Evolutionary conservation across 305 asterid species (phyloP).

Genomic region (Fraxinus sp.): DNA sequence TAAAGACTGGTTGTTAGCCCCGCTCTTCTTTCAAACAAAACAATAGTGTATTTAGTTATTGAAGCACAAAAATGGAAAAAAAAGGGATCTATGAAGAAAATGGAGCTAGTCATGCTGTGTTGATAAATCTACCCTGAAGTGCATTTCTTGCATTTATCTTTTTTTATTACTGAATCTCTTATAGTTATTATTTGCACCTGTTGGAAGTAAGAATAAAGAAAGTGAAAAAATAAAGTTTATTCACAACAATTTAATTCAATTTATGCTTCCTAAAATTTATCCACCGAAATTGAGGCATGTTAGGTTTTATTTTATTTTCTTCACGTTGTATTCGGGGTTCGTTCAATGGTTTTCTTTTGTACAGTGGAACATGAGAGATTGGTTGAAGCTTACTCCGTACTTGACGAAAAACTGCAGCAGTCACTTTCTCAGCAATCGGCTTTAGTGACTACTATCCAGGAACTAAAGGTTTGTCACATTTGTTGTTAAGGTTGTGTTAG

Average conservation of each 20-base stretch:
- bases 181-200: not conserved
- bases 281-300: not conserved
- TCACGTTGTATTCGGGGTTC: not conserved
- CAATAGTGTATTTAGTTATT: not conserved
- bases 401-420: constrained; percentile 69
- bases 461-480: constrained; percentile 58
- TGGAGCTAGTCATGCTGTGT: not conserved
- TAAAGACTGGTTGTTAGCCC: not conserved
- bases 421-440: constrained; percentile 62
- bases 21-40: not conserved
- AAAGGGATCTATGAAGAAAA: not conserved
- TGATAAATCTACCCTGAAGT: not conserved
- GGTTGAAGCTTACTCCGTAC: constrained; percentile 62
- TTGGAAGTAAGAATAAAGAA: not conserved
- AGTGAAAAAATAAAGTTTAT: not conserved
- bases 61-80: not conserved
- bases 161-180: not conserved
- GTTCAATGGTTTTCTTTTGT: constrained; percentile 12
- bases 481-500: not conserved
- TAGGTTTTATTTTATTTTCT: not conserved
- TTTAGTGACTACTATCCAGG: constrained; percentile 60
- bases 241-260: not conserved
- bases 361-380: constrained; percentile 85
- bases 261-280: not conserved
- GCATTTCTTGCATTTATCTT: not conserved